Evolutionary conservation across 1,139 yeast genomes (phyloP), one percentile per base, ranked within the genome.

Genomic region (Lodderomyces oxycetoniae): DNA sequence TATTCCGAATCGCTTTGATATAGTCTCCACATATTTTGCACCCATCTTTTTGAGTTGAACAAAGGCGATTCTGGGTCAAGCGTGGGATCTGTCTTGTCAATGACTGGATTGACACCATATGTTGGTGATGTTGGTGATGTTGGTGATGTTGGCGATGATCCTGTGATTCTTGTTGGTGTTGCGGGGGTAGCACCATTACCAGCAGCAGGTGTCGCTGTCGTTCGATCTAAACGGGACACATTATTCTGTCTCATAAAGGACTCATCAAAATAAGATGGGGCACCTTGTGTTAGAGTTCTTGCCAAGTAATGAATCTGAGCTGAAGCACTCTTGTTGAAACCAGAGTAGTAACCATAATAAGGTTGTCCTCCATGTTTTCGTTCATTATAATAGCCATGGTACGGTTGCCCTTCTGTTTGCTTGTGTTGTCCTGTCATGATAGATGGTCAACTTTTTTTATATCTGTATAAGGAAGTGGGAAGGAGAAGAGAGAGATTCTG

Each of bases 21-120:
- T 48, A 81, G 54, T 38, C 72, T 71, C 43, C 76, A 70, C 67
- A 83, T 61, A 52, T 82, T 82, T 52, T 76, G 74, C 39, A 84
- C 78, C 95, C 95, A 87, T 28, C 43, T 28, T 25, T 40, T 34
- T 5, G 46, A 41, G 15, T 33, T 36, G 24, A 42, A 42, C 6
- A 17, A 25, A 3, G 41, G 35, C 4, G 38, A 33, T 17, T 40
- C 32, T 11, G 44, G 44, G 26, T 40, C 44, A 24, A 40, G 22
- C 2, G 40, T 41, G 3, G 46, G 46, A 28, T 39, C 46, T 1
- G 39, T 31, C 21, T 41, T 42, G 28, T 42, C 43, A 22, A 32
- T 26, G 5, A 41, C 35, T 8, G 44, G 46, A 23, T 39, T 40
- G 4, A 42, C 33, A 4, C 41, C 44, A 16, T 34, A 28, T 12